These are phyloP conservation scores for Phytophthora nicotianae DNA, from an alignment of 352 stramenopile species.

Conservation along the genomic window DNA sequence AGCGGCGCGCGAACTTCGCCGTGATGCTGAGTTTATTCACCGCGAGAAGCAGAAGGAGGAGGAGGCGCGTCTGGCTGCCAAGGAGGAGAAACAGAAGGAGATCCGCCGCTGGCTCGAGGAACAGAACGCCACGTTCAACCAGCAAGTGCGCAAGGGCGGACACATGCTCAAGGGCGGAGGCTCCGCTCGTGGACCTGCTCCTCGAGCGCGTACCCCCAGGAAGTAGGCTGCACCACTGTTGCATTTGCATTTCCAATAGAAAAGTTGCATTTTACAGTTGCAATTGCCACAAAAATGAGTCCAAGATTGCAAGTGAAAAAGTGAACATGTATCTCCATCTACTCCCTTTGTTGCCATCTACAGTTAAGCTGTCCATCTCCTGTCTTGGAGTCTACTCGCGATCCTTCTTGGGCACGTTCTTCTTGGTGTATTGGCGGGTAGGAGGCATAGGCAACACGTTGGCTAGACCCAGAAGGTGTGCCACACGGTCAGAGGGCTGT, in stretches of 20 bases:
- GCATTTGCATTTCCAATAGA: constrained; percentile 28
- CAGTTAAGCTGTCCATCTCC: neutral
- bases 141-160: constrained; percentile 96
- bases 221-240: constrained; percentile 40
- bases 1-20: constrained; percentile 93
- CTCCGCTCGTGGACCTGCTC: constrained; percentile 53
- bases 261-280: constrained; percentile 20
- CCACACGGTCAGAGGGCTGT: constrained; percentile 85
- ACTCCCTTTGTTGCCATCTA: constrained; percentile 7
- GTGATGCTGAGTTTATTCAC: constrained; percentile 95
- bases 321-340: constrained; percentile 11
- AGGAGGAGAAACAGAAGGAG: constrained; percentile 93
- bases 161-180: constrained; percentile 95
- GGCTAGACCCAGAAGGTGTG: constrained; percentile 76
- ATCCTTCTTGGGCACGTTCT: constrained; percentile 86
- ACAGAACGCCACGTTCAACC: constrained; percentile 97
- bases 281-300: constrained; percentile 1
- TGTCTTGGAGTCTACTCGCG: constrained; percentile 36
- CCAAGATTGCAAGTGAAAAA: constrained; percentile 13
- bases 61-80: constrained; percentile 65
- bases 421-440: constrained; percentile 86
- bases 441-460: constrained; percentile 87
- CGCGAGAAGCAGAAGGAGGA: constrained; percentile 93
- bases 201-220: constrained; percentile 57
- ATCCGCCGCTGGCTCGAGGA: constrained; percentile 96